Conservation (phyloP, 2,329 filamentous ascomycete species). For the Aspergillus arachidicola region DNA sequence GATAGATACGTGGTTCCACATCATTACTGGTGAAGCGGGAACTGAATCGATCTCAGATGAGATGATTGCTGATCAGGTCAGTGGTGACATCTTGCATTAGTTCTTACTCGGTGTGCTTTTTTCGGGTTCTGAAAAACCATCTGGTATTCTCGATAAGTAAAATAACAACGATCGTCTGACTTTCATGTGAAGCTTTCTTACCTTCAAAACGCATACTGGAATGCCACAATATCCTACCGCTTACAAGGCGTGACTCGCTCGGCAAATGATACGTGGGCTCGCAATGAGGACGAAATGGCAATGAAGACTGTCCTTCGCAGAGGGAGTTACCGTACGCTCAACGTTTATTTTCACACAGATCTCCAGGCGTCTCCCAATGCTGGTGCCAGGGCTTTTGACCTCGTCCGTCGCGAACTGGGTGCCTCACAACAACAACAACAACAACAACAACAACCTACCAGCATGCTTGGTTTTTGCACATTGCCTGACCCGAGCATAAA, state of each 20-base stretch:
- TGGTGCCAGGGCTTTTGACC: constrained; percentile 25
- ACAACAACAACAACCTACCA: constrained; percentile 25
- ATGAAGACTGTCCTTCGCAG: constrained; percentile 59
- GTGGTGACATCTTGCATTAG: constrained; percentile 3
- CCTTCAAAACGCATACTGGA: constrained; percentile 50
- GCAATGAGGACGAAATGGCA: constrained; percentile 48
- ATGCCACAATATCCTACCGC: constrained; percentile 52
- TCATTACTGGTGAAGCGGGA: constrained; percentile 39
- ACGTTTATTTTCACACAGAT: constrained; percentile 63
- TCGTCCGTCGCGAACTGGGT: constrained; percentile 26
- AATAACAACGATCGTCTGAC: not conserved
- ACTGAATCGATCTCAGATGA: constrained; percentile 31
- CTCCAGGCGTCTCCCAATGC: constrained; percentile 38
- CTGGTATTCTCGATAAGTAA: not conserved
- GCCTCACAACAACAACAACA: constrained; percentile 22
- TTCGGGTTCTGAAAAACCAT: not conserved
- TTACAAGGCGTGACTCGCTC: constrained; percentile 54
- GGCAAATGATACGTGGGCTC: constrained; percentile 59
- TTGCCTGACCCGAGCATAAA: constrained; percentile 48
- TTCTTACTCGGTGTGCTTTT: not conserved
- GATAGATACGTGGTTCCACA: constrained; percentile 48
- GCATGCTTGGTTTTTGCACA: constrained; percentile 58
- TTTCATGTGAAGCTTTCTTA: constrained; percentile 31
- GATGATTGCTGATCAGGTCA: constrained; percentile 41
- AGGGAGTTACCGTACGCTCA: constrained; percentile 57